Evolutionary conservation across 2,329 filamentous ascomycete genomes (phyloP), one percentile per base, ranked within the genome.

Genomic region (Xylaria polymorpha): DNA sequence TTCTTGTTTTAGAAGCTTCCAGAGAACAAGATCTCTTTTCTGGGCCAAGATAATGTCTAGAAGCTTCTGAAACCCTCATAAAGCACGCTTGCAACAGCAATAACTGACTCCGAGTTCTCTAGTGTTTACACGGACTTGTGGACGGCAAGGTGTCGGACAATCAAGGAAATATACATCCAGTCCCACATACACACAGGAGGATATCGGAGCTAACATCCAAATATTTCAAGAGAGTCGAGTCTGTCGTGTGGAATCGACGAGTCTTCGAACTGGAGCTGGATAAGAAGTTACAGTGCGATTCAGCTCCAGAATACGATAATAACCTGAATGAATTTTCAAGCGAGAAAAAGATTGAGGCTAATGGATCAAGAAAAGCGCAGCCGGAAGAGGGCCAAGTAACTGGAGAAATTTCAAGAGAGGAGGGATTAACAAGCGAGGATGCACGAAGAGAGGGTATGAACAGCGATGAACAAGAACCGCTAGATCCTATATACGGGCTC

Each of bases 211-310:
- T 66, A n/a, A 66, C 57, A 1, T 61, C 57, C 1, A 46, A 15
- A 29, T 66, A 66, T 56, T 61, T 66, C 41, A 66, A 61, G 29
- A 61, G 64, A 5, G 64, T 66, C 2, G 57, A 56, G 29, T 32
- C 64, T 41, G 64, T 66, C 41, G 57, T 61, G 20, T 61, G 57
- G 64, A 66, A 66, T 55, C 46, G 64, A 61, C 46, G 64, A n/a
- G 39, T 66, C 8, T 66, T 66, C 20, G 57, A 60, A 41, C 37
- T 66, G 29, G 61, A 48, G 56, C 63, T 56, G 56, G 56, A 55
- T 55, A 44, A 51, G 5, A 43, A 58, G 20, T 58, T 64, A 7
- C 9, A 46, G 4, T 35, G 2, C 18, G 15, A 5, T 10, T 37
- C 14, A 22, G 44, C 43, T 53, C 25, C 20, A 15, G 44, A 44